Percentiles rank a stretch among this genome's conserved stretches.
Evolutionary conservation across 1,284 basidiomycete species (phyloP).

Genomic region (Apiotrichum sp.): DNA sequence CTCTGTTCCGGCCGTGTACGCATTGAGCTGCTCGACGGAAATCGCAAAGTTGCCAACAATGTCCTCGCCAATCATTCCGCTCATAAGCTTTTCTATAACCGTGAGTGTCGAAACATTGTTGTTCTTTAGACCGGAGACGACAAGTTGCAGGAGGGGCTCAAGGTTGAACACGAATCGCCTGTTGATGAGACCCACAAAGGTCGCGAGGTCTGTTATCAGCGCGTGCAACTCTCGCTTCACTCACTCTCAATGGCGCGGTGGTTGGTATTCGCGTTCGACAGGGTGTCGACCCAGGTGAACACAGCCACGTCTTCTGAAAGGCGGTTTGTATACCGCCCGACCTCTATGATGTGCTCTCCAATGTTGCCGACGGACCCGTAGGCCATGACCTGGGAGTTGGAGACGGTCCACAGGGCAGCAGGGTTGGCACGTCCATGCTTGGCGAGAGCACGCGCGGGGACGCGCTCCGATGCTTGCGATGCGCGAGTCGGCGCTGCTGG

Average conservation of each 20-base stretch:
- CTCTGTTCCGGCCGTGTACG: slow-evolving; percentile 82
- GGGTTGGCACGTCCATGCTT: slow-evolving; percentile 93
- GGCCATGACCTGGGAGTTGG: slow-evolving; percentile 89
- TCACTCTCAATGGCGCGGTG: slow-evolving; percentile 83
- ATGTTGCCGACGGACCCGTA: slow-evolving; percentile 97
- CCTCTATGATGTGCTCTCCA: slow-evolving; percentile 81
- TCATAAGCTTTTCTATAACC: slow-evolving; percentile 84
- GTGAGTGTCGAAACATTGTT: slow-evolving; percentile 82
- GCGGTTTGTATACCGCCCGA: slow-evolving; percentile 79
- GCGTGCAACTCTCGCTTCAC: slow-evolving; percentile 35
- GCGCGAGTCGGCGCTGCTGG: slow-evolving; percentile 5
- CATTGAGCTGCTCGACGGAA: slow-evolving; percentile 77
- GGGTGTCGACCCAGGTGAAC: slow-evolving; percentile 79
- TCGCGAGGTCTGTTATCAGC: slow-evolving; percentile 63
- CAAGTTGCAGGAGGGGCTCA: slow-evolving; percentile 77
- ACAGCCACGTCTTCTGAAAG: slow-evolving; percentile 92
- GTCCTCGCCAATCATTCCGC: slow-evolving; percentile 92
- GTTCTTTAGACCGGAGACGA: slow-evolving; percentile 81
- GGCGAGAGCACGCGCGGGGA: slow-evolving; percentile 72
- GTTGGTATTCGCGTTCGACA: slow-evolving; percentile 85
- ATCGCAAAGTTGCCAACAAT: slow-evolving; percentile 68
- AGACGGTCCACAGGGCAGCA: slow-evolving; percentile 80
- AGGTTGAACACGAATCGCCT: slow-evolving; percentile 75
- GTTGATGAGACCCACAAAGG: slow-evolving; percentile 89
- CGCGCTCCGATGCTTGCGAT: slow-evolving; percentile 25